A percentile compares a stretch with the other conserved stretches of the same genome.
These are phyloP conservation scores for Apophysomyces ossiformis DNA, from an alignment of 371 early-diverging fungal genomes.

Conservation along the genomic window DNA sequence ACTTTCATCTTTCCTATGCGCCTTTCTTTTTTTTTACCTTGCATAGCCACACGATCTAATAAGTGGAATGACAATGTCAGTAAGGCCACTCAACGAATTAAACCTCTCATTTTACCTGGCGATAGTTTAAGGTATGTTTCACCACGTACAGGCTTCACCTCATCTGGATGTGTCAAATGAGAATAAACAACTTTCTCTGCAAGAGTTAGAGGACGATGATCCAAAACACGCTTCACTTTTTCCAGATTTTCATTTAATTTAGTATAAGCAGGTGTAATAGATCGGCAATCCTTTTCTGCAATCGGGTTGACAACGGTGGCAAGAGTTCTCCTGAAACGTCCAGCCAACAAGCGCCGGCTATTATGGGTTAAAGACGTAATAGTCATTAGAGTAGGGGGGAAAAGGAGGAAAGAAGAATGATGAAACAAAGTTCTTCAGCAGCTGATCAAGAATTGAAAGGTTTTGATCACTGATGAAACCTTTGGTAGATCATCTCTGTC, in stretches of 20 bases:
- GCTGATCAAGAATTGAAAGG: neutral
- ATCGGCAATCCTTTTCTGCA: conserved; percentile 54
- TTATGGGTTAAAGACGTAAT: neutral
- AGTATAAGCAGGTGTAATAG: conserved; percentile 65
- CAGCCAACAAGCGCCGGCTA: neutral
- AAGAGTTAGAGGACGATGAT: conserved; percentile 77
- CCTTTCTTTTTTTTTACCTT: conserved; percentile 42
- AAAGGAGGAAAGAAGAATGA: neutral
- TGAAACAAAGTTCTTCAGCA: neutral
- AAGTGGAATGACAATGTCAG: neutral
- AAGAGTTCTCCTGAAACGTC: conserved; percentile 18
- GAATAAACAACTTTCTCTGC: conserved; percentile 96
- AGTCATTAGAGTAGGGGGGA: neutral
- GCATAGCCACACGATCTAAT: conserved; percentile 82
- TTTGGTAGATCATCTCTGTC: conserved; percentile 4
- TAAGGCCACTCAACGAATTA: neutral
- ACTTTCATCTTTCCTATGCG: neutral
- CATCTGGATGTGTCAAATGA: conserved; percentile 84
- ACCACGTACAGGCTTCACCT: conserved; percentile 70
- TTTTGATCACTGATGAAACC: conserved; percentile 7
- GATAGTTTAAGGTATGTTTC: conserved; percentile 72
- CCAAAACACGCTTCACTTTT: conserved; percentile 58
- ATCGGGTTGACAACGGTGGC: conserved; percentile 47
- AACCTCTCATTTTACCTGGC: conserved; percentile 56
- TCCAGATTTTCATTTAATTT: conserved; percentile 59